Evolutionary conservation across 441 rosid species (phyloP), one percentile per base, ranked within the genome.

Genomic region (Mallotus japonicus): DNA sequence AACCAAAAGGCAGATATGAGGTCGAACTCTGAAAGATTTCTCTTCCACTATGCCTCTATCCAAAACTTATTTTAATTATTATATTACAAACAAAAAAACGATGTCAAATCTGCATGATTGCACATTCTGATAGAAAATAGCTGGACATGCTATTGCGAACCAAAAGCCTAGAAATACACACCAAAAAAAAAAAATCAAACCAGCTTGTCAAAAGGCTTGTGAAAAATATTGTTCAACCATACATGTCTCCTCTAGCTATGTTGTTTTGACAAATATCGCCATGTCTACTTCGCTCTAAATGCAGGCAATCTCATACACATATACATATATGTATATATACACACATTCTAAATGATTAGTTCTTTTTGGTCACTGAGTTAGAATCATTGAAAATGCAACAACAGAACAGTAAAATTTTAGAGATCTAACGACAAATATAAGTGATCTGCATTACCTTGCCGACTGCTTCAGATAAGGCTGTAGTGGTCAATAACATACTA

Each of bases 401-500:
- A 37, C 8, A 60, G 42, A 63, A 13, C 40, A n/a, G 22, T 72
- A 58, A 60, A 53, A 15, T 10, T 15, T 37, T 49, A 58, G 32
- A 65, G 15, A 20, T 8, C 14, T 37, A 65, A 46, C 6, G 3
- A 3, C 47, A 55, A 63, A 9, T 16, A 62, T 44, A 51, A 32
- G 12, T 14, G 32, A 40, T 62, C 51, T 42, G 62, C 1, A 65
- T 73, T 87, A 93, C 99, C 97, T 93, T 92, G 83, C 80, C 83
- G 76, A 89, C 80, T 77, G 96, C 86, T 61, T 90, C 97, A 15
- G 91, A 88, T 76, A 96, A 87, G 72, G 96, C 93, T 50, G 90
- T 72, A 63, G 91, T 83, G 17, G 97, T 85, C 83, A 96, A 80
- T 67, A 81, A 75, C 99, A 96, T 92, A 85, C 97, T 90, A 79